phyloP scores from a whole-genome alignment of 768 basidiomycete genomes.

The Lepiota venenata region DNA sequence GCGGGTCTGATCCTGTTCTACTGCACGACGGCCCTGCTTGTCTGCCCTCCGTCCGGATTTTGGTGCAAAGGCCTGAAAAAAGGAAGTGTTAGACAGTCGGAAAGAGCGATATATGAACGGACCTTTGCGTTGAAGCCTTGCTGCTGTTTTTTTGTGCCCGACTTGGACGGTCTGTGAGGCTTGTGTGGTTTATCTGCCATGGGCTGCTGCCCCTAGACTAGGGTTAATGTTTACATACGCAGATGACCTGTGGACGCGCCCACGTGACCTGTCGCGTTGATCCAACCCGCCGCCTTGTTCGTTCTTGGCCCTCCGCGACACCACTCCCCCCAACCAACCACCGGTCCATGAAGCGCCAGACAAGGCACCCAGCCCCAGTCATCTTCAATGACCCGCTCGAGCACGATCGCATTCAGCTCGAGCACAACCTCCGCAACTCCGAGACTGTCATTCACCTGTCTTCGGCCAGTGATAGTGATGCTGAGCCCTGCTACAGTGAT shows the following conservation, averaged over 20 bases:
- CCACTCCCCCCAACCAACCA: conserved; percentile 14
- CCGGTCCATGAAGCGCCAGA: conserved; percentile 26
- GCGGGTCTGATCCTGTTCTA: conserved; percentile 90
- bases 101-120: conserved; percentile 13
- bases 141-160: conserved; percentile 65
- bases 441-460: conserved; percentile 72
- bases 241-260: conserved; percentile 13
- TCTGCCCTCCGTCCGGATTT: conserved; percentile 90
- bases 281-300: conserved; percentile 20
- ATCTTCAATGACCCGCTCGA: conserved; percentile 76
- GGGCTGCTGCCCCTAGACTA: background rate
- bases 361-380: conserved; percentile 23
- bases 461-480: conserved; percentile 37
- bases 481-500: conserved; percentile 17
- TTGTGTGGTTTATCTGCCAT: conserved; percentile 85
- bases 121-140: conserved; percentile 92
- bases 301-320: conserved; percentile 20
- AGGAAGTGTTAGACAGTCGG: conserved; percentile 3
- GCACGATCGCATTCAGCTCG: conserved; percentile 71
- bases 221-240: background rate
- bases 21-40: conserved; percentile 84
- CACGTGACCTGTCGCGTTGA: conserved; percentile 28
- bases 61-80: conserved; percentile 81
- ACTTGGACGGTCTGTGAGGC: conserved; percentile 71
- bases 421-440: conserved; percentile 72